A percentile compares a stretch with the other conserved stretches of the same genome.
Conservation (phyloP, 176 grass and related monocot species). For the Cenchrus purpureus region DNA sequence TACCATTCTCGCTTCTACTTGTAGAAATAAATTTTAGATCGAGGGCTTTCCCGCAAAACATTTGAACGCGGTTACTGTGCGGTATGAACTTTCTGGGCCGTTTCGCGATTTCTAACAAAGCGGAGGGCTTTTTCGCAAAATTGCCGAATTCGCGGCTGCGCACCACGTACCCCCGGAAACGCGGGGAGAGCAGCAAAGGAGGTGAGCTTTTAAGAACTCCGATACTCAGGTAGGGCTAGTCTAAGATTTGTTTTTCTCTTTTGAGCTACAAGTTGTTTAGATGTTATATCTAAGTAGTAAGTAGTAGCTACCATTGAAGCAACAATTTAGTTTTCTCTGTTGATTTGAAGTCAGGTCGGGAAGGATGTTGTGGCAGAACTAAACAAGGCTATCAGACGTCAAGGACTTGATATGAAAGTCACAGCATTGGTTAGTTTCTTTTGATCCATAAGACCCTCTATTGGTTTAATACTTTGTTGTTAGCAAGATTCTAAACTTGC, state of each 20-base stretch:
- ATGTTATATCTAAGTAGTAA: background rate
- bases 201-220: no score
- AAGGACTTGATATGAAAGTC: constrained; percentile 76
- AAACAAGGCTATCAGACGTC: constrained; percentile 62
- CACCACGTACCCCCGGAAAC: no score
- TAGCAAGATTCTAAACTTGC: background rate
- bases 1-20: no score
- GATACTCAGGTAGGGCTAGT: background rate
- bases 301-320: background rate
- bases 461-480: background rate
- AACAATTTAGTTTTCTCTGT: background rate
- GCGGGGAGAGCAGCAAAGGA: no score
- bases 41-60: no score
- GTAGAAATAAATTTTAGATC: no score
- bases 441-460: background rate
- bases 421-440: constrained; percentile 58
- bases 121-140: no score
- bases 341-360: constrained; percentile 57
- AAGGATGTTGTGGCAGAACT: constrained; percentile 78
- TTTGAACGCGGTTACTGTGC: no score
- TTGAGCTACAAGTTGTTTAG: background rate
- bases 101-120: no score
- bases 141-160: no score
- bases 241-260: background rate
- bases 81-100: no score